phyloP scores from a whole-genome alignment of 495 filamentous ascomycete species.

The Penicillium fimorum region DNA sequence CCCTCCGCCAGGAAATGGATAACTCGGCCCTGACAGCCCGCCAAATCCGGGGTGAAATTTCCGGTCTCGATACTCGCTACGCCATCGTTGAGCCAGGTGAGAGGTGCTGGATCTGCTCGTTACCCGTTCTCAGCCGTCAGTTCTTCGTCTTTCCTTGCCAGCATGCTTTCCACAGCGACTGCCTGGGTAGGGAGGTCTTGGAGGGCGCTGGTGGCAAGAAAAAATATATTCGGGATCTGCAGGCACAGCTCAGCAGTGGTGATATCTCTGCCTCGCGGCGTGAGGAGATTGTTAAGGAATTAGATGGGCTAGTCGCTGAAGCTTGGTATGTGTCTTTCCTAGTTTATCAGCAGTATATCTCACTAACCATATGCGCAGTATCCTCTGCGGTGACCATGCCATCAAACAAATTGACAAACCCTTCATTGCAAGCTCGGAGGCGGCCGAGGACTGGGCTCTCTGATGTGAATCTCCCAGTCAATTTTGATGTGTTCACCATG shows the following conservation, averaged over 20 bases:
- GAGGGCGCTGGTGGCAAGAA: constrained; percentile 71
- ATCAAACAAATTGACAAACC: constrained; percentile 92
- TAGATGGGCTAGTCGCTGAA: constrained; percentile 81
- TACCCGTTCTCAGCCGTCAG: constrained; percentile 82
- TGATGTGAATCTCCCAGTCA: constrained; percentile 32
- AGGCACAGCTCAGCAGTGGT: constrained; percentile 73
- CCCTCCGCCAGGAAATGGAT: constrained; percentile 93
- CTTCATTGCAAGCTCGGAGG: constrained; percentile 70
- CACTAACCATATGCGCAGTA: constrained; percentile 37
- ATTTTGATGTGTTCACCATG: background rate
- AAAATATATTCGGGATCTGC: constrained; percentile 78
- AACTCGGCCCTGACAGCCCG: constrained; percentile 81
- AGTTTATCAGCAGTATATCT: background rate
- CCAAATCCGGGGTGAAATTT: constrained; percentile 85
- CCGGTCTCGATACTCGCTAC: constrained; percentile 78
- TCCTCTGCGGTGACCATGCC: constrained; percentile 89
- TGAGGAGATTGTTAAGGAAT: constrained; percentile 80
- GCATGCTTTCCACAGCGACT: constrained; percentile 95
- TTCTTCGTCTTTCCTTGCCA: constrained; percentile 99
- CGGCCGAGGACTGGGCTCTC: constrained; percentile 79
- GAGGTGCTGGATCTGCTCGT: constrained; percentile 80
- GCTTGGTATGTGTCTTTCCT: constrained; percentile 60
- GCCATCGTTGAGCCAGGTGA: constrained; percentile 97
- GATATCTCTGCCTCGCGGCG: constrained; percentile 61
- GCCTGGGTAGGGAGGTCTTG: constrained; percentile 77